phyloP scores from a whole-genome alignment of 352 stramenopile species.

The Phytophthora hibernalis region DNA sequence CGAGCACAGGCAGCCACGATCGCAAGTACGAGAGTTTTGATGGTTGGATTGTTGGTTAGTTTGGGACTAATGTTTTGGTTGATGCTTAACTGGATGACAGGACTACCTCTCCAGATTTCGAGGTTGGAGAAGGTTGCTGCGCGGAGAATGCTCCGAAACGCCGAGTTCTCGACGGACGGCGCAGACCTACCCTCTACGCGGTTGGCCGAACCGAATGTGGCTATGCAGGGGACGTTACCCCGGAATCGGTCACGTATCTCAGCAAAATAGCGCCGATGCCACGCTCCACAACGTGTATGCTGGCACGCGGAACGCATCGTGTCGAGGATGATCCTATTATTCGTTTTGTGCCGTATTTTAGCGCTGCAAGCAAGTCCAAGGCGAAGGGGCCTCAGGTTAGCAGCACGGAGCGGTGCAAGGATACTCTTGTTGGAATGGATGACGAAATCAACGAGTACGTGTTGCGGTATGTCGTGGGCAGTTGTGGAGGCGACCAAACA shows the following conservation, averaged over 20 bases:
- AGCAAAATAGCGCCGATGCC: conserved; percentile 51
- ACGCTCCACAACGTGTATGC: conserved; percentile 75
- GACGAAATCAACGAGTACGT: conserved; percentile 73
- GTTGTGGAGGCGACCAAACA: conserved; percentile 37
- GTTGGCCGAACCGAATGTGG: conserved; percentile 55
- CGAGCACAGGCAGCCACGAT: conserved; percentile 35
- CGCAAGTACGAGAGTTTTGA: conserved; percentile 4
- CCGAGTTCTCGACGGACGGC: conserved; percentile 25
- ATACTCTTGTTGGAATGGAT: conserved; percentile 59
- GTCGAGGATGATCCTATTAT: conserved; percentile 87
- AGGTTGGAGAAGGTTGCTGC: conserved; percentile 56
- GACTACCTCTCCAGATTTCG: conserved; percentile 41
- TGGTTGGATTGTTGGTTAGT: background rate
- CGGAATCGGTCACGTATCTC: conserved; percentile 52
- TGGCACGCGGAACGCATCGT: conserved; percentile 51
- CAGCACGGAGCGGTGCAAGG: conserved; percentile 43
- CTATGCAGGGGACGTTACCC: conserved; percentile 39
- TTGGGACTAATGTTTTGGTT: background rate
- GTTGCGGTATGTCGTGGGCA: conserved; percentile 63
- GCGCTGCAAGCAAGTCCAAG: conserved; percentile 34
- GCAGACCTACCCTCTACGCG: conserved; percentile 44
- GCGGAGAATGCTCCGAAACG: conserved; percentile 48
- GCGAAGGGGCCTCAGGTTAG: conserved; percentile 41
- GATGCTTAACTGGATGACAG: conserved; percentile 7
- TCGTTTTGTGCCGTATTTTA: conserved; percentile 74